These are phyloP conservation scores for Pythium biforme DNA, from an alignment of 352 stramenopile genomes.

Conservation along the genomic window DNA sequence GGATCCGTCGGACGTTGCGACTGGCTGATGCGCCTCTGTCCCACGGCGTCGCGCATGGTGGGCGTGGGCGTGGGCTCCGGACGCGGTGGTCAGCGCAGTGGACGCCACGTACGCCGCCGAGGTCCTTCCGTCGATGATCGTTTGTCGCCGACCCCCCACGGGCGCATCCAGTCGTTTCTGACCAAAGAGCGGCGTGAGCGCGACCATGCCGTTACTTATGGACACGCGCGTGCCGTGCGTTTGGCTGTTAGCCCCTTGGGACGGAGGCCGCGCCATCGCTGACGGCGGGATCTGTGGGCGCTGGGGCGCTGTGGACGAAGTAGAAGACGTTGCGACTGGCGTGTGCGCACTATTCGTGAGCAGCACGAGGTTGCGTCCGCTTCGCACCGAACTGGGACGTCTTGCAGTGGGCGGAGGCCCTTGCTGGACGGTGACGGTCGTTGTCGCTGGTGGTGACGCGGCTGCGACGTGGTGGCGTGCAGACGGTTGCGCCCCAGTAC, in stretches of 20 bases:
- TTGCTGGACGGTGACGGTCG: background rate
- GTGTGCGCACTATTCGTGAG: conserved; percentile 11
- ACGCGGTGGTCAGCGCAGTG: background rate
- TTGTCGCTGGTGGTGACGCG: too few relatives aligned
- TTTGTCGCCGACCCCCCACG: conserved; percentile 17
- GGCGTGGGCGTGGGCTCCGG: background rate
- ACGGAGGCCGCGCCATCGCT: conserved; percentile 13
- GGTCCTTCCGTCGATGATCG: conserved; percentile 9
- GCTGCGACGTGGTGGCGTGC: background rate
- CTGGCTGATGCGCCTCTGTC: background rate
- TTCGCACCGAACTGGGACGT: conserved; percentile 44
- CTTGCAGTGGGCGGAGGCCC: conserved; percentile 1
- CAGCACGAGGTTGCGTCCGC: conserved; percentile 48
- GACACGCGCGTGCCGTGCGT: conserved; percentile 17
- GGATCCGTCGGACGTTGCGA: background rate
- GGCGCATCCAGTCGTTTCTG: conserved; percentile 6
- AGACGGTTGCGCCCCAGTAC: background rate
- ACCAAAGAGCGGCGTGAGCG: conserved; percentile 27
- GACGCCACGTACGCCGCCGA: conserved; percentile 1
- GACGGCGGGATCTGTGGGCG: conserved; percentile 4
- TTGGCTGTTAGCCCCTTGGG: conserved; percentile 5
- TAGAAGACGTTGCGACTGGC: background rate
- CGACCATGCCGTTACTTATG: conserved; percentile 40
- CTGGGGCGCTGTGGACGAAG: background rate
- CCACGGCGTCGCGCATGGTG: conserved; percentile 2